Conservation (phyloP, 129 eudicot species). For the Saposhnikovia divaricata region DNA sequence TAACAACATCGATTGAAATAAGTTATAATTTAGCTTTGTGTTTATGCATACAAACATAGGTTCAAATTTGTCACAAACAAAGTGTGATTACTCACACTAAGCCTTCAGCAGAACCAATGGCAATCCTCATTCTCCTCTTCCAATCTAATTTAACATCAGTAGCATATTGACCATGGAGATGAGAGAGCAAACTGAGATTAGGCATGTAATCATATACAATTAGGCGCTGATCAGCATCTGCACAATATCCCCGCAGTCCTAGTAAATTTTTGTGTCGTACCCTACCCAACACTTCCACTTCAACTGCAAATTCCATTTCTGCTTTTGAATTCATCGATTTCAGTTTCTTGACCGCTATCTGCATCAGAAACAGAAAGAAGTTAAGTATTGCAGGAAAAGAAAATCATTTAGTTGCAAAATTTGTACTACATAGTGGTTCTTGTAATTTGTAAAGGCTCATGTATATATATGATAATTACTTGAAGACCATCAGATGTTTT, state of each 20-base stretch:
- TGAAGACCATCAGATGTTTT: constrained; percentile 79
- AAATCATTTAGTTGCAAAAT: neutral
- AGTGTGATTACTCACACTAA: constrained; percentile 40
- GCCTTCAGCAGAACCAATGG: constrained; percentile 73
- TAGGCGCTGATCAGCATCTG: constrained; percentile 58
- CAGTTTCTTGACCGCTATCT: constrained; percentile 84
- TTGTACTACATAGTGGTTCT: neutral
- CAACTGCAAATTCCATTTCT: constrained; percentile 87
- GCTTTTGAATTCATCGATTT: constrained; percentile 85
- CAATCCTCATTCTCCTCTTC: constrained; percentile 64
- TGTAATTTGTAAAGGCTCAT: neutral
- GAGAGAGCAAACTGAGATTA: constrained; percentile 73
- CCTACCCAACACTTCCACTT: constrained; percentile 84
- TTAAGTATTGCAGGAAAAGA: neutral
- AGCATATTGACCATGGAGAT: constrained; percentile 70
- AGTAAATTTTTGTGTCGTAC: constrained; percentile 74
- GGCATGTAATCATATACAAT: constrained; percentile 93
- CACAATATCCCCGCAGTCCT: constrained; percentile 75
- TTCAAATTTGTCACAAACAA: neutral
- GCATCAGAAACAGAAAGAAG: constrained; percentile 6
- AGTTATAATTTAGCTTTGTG: neutral
- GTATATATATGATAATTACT: constrained; percentile 17
- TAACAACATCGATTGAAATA: neutral
- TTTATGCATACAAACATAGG: neutral
- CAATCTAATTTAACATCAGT: constrained; percentile 62